phyloP scores from a whole-genome alignment of 345 rosid species.

The Murraya koenigii region DNA sequence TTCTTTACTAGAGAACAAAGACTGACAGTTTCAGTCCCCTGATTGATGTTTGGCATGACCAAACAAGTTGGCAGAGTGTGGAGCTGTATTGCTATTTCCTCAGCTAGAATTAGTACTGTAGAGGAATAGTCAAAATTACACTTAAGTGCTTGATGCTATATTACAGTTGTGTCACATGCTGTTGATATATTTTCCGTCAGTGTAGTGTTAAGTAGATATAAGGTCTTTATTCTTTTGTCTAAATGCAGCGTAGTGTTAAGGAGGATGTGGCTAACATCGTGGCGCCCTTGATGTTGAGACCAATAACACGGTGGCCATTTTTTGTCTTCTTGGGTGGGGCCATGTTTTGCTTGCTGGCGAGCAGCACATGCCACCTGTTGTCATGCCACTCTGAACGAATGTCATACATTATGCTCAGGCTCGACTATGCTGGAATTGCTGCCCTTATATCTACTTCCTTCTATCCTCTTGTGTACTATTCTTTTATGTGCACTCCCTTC shows the following conservation, averaged over 20 bases:
- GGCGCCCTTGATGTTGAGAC: constrained; percentile 70
- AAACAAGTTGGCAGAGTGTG: not conserved
- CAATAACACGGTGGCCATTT: constrained; percentile 92
- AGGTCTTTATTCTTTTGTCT: constrained; percentile 3
- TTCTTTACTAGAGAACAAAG: not conserved
- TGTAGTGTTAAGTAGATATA: constrained; percentile 7
- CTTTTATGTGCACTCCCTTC: constrained; percentile 91
- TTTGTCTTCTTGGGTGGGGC: constrained; percentile 90
- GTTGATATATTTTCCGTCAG: not conserved
- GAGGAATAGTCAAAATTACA: not conserved
- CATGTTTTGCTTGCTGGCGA: constrained; percentile 90
- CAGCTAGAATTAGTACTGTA: not conserved
- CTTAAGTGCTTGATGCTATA: not conserved
- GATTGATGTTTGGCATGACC: not conserved
- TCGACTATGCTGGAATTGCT: constrained; percentile 87
- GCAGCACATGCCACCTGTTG: constrained; percentile 86
- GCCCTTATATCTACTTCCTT: constrained; percentile 88
- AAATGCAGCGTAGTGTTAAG: constrained; percentile 56
- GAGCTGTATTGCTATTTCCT: not conserved
- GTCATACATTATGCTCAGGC: constrained; percentile 86
- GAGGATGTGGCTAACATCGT: constrained; percentile 76
- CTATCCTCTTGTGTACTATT: constrained; percentile 85
- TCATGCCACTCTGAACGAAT: constrained; percentile 84
- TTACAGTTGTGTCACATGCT: not conserved
- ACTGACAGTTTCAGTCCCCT: not conserved